Percentiles rank a stretch among this genome's conserved stretches.
phyloP scores from a whole-genome alignment of 2,329 filamentous ascomycete species.

The Xylaria sp. region DNA sequence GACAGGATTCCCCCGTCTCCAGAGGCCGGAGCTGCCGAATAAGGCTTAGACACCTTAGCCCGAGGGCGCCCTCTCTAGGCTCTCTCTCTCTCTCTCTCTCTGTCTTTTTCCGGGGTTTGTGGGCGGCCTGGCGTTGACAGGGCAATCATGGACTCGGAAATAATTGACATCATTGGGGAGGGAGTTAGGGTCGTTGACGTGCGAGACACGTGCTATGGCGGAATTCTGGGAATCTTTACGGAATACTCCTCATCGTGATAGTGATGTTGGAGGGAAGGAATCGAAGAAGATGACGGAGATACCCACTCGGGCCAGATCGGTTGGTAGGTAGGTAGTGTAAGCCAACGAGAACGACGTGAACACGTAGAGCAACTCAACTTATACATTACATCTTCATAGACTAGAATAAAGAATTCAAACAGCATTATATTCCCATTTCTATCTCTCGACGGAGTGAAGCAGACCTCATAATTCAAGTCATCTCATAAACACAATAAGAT shows the following conservation, averaged over 20 bases:
- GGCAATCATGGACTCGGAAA: too few species aligned
- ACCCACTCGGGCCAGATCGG: background rate
- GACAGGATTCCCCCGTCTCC: background rate
- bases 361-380: too few species aligned
- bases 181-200: too few species aligned
- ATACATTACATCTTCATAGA: background rate
- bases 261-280: too few species aligned
- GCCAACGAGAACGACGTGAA: too few species aligned
- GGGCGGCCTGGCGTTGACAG: too few species aligned
- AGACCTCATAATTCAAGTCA: background rate
- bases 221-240: too few species aligned
- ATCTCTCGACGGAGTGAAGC: background rate
- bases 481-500: background rate
- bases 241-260: background rate
- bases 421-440: background rate
- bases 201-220: too few species aligned
- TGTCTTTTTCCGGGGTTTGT: too few species aligned
- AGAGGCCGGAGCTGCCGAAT: constrained; percentile 11
- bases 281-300: background rate
- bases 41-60: background rate
- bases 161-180: background rate
- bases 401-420: background rate
- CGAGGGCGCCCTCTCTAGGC: too few species aligned
- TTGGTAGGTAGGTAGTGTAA: background rate
- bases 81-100: too few species aligned